phyloP scores from a whole-genome alignment of 2,329 filamentous ascomycete genomes.

The Sclerotinia sclerotiorum region DNA sequence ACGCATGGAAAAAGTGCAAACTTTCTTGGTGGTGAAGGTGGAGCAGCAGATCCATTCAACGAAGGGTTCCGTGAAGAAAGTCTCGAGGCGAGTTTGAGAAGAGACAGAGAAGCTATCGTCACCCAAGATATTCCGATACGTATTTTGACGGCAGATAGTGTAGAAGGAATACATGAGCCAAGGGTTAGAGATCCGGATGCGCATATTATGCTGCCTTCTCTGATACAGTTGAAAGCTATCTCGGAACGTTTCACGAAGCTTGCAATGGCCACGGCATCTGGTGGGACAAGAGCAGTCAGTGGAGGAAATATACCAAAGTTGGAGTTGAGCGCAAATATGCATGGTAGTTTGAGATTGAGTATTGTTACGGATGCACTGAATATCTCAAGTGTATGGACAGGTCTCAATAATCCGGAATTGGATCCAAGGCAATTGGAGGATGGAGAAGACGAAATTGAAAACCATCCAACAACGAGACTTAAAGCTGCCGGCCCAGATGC shows the following conservation, averaged over 20 bases:
- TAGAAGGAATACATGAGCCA: constrained; percentile 94
- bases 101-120: constrained; percentile 85
- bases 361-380: constrained; percentile 81
- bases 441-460: constrained; percentile 64
- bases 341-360: constrained; percentile 77
- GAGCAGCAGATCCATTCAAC: constrained; percentile 47
- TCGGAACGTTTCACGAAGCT: constrained; percentile 94
- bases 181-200: constrained; percentile 88
- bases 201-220: constrained; percentile 83
- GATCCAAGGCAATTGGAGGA: constrained; percentile 72
- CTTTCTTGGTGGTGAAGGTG: constrained; percentile 34
- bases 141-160: constrained; percentile 76
- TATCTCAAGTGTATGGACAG: constrained; percentile 83
- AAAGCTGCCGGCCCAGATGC: constrained; percentile 72
- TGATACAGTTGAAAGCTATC: constrained; percentile 88
- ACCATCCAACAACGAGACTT: constrained; percentile 81
- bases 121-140: constrained; percentile 96
- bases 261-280: constrained; percentile 51
- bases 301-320: constrained; percentile 60
- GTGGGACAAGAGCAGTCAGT: constrained; percentile 27
- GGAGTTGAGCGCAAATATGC: constrained; percentile 91
- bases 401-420: constrained; percentile 81
- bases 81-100: constrained; percentile 56
- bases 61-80: constrained; percentile 50
- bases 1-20: constrained; percentile 47